Evolutionary conservation across 768 basidiomycete genomes (phyloP).

Genomic region (Auricularia sp.): DNA sequence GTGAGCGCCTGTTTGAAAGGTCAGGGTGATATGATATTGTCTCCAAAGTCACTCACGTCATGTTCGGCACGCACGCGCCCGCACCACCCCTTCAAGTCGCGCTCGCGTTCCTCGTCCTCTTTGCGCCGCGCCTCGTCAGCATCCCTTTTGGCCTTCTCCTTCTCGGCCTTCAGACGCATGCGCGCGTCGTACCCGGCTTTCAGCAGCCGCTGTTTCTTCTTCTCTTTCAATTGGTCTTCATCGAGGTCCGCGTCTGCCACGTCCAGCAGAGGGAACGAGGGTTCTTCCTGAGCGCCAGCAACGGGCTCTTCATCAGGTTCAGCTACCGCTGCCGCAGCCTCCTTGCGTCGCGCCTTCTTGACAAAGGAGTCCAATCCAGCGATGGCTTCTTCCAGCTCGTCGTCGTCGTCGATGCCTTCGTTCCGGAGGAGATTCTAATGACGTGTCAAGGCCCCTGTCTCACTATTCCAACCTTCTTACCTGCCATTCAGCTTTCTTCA

Average conservation of each 20-base stretch:
- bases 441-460: background rate
- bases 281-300: constrained; percentile 47
- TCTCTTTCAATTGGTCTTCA: constrained; percentile 89
- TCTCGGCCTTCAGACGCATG: constrained; percentile 71
- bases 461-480: constrained; percentile 25
- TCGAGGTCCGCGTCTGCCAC: constrained; percentile 86
- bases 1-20: constrained; percentile 50
- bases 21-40: background rate
- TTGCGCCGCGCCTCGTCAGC: constrained; percentile 27
- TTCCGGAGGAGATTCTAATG: constrained; percentile 45
- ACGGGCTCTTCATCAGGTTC: background rate
- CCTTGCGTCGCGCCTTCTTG: constrained; percentile 72
- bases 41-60: constrained; percentile 39
- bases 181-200: constrained; percentile 93
- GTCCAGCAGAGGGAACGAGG: constrained; percentile 85
- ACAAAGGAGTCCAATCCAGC: constrained; percentile 78
- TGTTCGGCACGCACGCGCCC: constrained; percentile 65
- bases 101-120: constrained; percentile 42
- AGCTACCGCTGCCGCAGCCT: constrained; percentile 33
- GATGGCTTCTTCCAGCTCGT: constrained; percentile 66
- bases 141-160: constrained; percentile 73
- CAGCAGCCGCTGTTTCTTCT: constrained; percentile 82
- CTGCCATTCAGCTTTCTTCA: constrained; percentile 67
- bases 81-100: constrained; percentile 67
- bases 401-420: constrained; percentile 71